These are phyloP conservation scores for Pilatotrama ljubarskyi DNA, from an alignment of 768 basidiomycete genomes.

Conservation along the genomic window DNA sequence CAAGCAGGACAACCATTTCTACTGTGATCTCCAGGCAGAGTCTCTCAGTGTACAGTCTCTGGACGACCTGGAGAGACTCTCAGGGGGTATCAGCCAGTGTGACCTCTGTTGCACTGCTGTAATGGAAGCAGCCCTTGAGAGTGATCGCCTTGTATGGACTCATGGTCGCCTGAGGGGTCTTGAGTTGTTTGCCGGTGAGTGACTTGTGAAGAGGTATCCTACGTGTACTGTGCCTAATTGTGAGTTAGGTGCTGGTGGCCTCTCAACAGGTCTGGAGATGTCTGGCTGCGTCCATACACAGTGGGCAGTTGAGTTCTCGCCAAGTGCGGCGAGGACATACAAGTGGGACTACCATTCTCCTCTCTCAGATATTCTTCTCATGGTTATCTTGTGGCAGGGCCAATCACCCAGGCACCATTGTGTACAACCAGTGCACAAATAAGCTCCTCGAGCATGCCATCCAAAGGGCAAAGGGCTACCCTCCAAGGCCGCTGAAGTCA, in stretches of 20 bases:
- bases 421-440: slow-evolving; percentile 69
- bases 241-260: slow-evolving; percentile 66
- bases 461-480: slow-evolving; percentile 43
- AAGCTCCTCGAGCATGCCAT: slow-evolving; percentile 59
- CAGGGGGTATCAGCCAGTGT: neutral
- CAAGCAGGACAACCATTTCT: slow-evolving; percentile 58
- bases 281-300: slow-evolving; percentile 62
- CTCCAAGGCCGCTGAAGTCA: slow-evolving; percentile 37
- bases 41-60: slow-evolving; percentile 1
- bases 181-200: slow-evolving; percentile 68
- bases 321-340: slow-evolving; percentile 65
- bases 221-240: neutral
- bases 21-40: slow-evolving; percentile 40
- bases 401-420: slow-evolving; percentile 60
- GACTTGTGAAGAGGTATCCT: neutral
- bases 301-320: slow-evolving; percentile 69
- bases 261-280: slow-evolving; percentile 65
- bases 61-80: slow-evolving; percentile 15
- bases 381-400: slow-evolving; percentile 39
- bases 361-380: slow-evolving; percentile 1
- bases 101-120: neutral
- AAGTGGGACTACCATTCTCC: slow-evolving; percentile 39
- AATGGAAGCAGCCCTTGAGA: slow-evolving; percentile 7
- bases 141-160: slow-evolving; percentile 33
- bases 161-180: slow-evolving; percentile 54